Evolutionary conservation across 2,329 filamentous ascomycete genomes (phyloP).

Genomic region (Hypoxylon sp.): DNA sequence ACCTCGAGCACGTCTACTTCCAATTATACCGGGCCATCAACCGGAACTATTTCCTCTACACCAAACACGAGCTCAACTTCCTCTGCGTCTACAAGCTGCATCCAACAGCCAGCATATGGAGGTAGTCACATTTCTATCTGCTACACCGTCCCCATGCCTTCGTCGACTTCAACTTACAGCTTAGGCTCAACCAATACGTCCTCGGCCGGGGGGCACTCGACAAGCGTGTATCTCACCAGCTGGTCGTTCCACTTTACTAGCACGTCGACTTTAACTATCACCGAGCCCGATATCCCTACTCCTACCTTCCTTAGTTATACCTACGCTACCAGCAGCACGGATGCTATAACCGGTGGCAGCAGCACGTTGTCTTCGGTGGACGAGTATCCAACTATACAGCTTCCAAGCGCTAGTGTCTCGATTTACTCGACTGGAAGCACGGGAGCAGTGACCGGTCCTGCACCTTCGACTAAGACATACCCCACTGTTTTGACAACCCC

Average conservation of each 20-base stretch:
- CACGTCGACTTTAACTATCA: constrained; percentile 34
- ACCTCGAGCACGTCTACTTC: constrained; percentile 37
- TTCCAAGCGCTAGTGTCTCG: constrained; percentile 11
- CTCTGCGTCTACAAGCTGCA: constrained; percentile 43
- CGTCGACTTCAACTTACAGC: constrained; percentile 33
- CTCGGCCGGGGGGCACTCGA: not conserved
- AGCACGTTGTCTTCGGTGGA: constrained; percentile 24
- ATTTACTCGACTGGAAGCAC: constrained; percentile 25
- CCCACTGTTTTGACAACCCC: constrained; percentile 16
- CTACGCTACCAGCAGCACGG: constrained; percentile 35
- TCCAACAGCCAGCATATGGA: constrained; percentile 40
- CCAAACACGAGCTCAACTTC: constrained; percentile 25
- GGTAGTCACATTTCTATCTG: constrained; percentile 48
- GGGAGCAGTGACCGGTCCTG: constrained; percentile 19
- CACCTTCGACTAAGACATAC: constrained; percentile 36
- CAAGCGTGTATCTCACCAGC: constrained; percentile 24
- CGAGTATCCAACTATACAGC: constrained; percentile 21
- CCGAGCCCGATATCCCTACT: not conserved
- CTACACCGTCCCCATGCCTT: constrained; percentile 40
- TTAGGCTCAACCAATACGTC: constrained; percentile 17
- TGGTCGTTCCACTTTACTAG: constrained; percentile 15
- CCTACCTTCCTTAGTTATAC: constrained; percentile 4
- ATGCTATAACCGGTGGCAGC: constrained; percentile 31
- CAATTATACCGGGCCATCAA: constrained; percentile 32
- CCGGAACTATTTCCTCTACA: constrained; percentile 9